Base-by-base conservation (phyloP, 805 yeast species). In the Metschnikowia cerradonensis region DNA sequence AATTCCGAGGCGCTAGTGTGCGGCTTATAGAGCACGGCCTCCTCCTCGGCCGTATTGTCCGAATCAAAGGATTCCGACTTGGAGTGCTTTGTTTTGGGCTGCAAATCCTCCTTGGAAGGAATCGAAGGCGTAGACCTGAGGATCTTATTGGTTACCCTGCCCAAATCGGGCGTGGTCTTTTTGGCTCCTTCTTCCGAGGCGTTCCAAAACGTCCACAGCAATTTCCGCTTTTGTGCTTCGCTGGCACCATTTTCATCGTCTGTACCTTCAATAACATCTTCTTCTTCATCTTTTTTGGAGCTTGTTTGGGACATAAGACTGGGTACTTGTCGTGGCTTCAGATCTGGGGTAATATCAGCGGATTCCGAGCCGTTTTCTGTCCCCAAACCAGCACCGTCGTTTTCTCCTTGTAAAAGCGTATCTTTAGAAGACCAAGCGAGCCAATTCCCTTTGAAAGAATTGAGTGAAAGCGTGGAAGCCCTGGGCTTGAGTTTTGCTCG, bases 21-120 rank as follows among this genome's bases (percentile, higher is more conserved):
- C 5, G 77, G 73, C 52, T 72, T 72, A 57, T 73, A 73, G 50
- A 73, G 63, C 3, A 73, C 77, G 0, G 78, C 78, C 54, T 73
- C 78, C 46, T 72, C 76, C 8, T 44, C 47, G 33, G 33, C 23
- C 3, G 47, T 35, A 4, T 22, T 34, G 8, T 34, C 47, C 3
- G 32, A 2, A 20, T 49, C 49, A 7, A 36, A 37, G 30, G 47
- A 45, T 13, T 59, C 61, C 1, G 37, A 6, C 35, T 52, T 53
- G 13, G 53, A 37, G 15, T 48, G 51, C 6, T 46, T 49, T 40
- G 43, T 32, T 15, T 45, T 45, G 26, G 48, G 22, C 11, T 41
- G 26, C 23, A 53, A 10, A 11, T 60, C 62, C 41, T 54, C 57
- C 17, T 52, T 56, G 19, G 60, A 38, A 3, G 66, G 69, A 17